These are phyloP conservation scores for Ganoderma boninense DNA, from an alignment of 1,284 basidiomycete species.

Conservation along the genomic window DNA sequence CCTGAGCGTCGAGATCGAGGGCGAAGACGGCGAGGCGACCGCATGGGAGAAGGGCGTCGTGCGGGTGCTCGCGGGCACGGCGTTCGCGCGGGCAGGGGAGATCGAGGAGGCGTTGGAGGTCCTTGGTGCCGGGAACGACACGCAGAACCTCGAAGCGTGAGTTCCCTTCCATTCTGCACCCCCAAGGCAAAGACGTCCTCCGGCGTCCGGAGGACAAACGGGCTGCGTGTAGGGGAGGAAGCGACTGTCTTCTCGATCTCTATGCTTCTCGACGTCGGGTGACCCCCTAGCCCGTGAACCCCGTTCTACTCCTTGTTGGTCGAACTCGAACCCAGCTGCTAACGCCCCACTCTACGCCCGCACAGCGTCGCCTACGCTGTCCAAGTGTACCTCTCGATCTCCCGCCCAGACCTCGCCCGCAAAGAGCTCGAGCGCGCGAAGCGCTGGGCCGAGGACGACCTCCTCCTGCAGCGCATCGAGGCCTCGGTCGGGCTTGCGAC, in stretches of 20 bases:
- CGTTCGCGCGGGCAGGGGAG: slow-evolving; percentile 86
- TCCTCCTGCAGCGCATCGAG: slow-evolving; percentile 90
- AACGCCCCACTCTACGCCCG: not conserved
- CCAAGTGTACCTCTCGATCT: slow-evolving; percentile 87
- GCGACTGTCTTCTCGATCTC: not conserved
- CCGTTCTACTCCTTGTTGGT: too few relatives aligned
- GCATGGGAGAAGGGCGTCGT: slow-evolving; percentile 76
- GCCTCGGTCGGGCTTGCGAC: slow-evolving; percentile 87
- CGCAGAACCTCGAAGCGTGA: slow-evolving; percentile 87
- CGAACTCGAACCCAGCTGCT: not conserved
- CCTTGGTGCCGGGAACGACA: slow-evolving; percentile 73
- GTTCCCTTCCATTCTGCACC: slow-evolving; percentile 41
- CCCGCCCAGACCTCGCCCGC: slow-evolving; percentile 87
- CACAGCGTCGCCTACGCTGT: slow-evolving; percentile 82
- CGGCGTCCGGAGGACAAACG: not conserved
- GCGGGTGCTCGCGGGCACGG: slow-evolving; percentile 82
- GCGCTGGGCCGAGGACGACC: slow-evolving; percentile 88
- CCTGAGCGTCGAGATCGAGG: slow-evolving; percentile 85
- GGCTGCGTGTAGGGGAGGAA: too few relatives aligned
- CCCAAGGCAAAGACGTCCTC: not conserved
- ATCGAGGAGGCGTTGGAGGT: slow-evolving; percentile 92
- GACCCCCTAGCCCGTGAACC: too few relatives aligned
- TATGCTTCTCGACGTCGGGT: not conserved
- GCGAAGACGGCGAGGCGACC: slow-evolving; percentile 71
- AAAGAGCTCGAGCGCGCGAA: slow-evolving; percentile 85